Conservation (phyloP, 805 yeast genomes). For the Sporopachydermia quercuum region DNA sequence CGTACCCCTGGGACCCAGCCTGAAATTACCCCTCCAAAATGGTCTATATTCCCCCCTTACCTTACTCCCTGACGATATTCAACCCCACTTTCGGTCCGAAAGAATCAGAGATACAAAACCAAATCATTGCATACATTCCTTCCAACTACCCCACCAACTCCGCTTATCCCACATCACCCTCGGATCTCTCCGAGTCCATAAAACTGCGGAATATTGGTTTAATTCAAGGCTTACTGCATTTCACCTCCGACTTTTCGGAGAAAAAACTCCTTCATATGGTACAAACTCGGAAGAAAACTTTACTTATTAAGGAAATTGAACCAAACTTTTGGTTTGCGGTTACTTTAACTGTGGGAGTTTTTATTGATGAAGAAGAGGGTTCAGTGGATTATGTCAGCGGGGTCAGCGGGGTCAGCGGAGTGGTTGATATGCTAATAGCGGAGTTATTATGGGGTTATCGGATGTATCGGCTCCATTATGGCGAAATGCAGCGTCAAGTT, state of each 20-base stretch:
- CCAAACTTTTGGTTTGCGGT: slow-evolving; percentile 20
- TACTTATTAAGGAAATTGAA: slow-evolving; percentile 16
- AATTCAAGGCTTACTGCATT: slow-evolving; percentile 23
- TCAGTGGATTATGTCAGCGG: slow-evolving; percentile 10
- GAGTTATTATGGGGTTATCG: slow-evolving; percentile 19
- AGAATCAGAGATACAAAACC: slow-evolving; percentile 20
- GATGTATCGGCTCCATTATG: slow-evolving; percentile 18
- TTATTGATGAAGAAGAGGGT: slow-evolving; percentile 5
- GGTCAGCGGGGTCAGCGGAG: slow-evolving; percentile 19
- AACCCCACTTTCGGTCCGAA: slow-evolving; percentile 21
- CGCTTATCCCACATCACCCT: too few relatives aligned
- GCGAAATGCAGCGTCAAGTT: slow-evolving; percentile 3
- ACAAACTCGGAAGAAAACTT: slow-evolving; percentile 21
- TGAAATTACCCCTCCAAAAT: too few relatives aligned
- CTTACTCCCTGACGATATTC: slow-evolving; percentile 21
- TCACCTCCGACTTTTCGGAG: slow-evolving; percentile 11
- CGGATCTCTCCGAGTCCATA: slow-evolving; percentile 19
- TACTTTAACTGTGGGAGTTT: slow-evolving; percentile 13
- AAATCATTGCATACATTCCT: slow-evolving; percentile 18
- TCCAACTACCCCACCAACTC: too few relatives aligned
- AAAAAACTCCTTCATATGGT: slow-evolving; percentile 12
- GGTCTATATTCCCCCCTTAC: slow-evolving; percentile 5
- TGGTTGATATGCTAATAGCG: slow-evolving; percentile 19
- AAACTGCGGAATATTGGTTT: slow-evolving; percentile 26
- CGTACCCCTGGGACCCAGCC: too few relatives aligned